phyloP scores from a whole-genome alignment of 169 alveolate species.

The Plasmodium gaboni region DNA sequence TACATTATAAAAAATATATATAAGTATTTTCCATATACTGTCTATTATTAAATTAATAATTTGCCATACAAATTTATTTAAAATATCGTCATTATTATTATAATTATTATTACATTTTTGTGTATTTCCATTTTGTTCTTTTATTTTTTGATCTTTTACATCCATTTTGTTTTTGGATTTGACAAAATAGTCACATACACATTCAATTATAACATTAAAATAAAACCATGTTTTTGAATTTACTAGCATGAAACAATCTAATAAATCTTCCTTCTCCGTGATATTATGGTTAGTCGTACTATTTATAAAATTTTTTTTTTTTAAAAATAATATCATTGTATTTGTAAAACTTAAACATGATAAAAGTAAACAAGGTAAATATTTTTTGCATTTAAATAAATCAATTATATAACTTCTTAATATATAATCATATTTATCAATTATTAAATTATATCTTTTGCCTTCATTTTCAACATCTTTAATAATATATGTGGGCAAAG shows the following conservation, averaged over 20 bases:
- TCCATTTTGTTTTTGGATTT: too few species aligned
- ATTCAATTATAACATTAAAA: constrained; percentile 27
- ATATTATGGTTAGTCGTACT: background rate
- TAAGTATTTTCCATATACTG: constrained; percentile 61
- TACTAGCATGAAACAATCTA: constrained; percentile 53
- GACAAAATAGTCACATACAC: constrained; percentile 23
- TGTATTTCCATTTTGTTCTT: too few species aligned
- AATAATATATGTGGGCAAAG: constrained; percentile 41
- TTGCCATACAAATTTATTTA: background rate
- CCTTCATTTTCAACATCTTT: constrained; percentile 44
- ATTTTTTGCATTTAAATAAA: constrained; percentile 40
- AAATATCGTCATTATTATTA: background rate
- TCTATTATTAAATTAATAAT: constrained; percentile 63
- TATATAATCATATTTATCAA: constrained; percentile 65
- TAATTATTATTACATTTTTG: background rate
- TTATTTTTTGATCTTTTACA: too few species aligned
- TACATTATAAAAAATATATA: constrained; percentile 40
- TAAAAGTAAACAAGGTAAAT: constrained; percentile 12
- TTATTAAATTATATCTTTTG: constrained; percentile 38
- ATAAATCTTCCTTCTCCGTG: constrained; percentile 21
- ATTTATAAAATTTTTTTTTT: constrained; percentile 35
- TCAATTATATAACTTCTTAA: constrained; percentile 58
- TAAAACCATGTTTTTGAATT: constrained; percentile 72
- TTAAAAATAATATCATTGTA: constrained; percentile 64
- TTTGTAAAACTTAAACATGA: constrained; percentile 46